phyloP scores from a whole-genome alignment of 352 stramenopile genomes.

The Globisporangium mamillatum region DNA sequence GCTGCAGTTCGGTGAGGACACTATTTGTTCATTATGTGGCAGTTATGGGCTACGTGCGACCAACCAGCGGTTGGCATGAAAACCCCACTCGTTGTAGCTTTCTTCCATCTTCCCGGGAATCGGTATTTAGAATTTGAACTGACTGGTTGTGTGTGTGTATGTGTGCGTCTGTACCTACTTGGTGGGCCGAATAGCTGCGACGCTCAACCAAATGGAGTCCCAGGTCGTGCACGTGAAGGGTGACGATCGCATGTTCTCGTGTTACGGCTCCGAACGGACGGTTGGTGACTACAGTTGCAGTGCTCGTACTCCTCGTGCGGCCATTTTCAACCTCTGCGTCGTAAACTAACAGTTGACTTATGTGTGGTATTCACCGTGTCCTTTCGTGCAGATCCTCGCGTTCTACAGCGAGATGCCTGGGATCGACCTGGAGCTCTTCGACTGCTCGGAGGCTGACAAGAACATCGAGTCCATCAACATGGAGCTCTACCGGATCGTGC shows the following conservation, averaged over 20 bases:
- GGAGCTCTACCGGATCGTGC: slow-evolving; percentile 72
- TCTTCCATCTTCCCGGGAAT: no score
- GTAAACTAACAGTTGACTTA: neutral
- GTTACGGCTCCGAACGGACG: slow-evolving; percentile 70
- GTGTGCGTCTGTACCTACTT: neutral
- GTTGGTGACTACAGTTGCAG: slow-evolving; percentile 25
- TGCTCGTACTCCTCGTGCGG: neutral
- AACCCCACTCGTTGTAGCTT: neutral
- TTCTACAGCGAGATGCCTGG: slow-evolving; percentile 85
- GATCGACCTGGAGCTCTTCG: slow-evolving; percentile 71
- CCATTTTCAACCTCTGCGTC: neutral
- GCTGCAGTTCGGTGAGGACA: slow-evolving; percentile 68
- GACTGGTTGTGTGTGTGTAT: neutral
- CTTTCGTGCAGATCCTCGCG: slow-evolving; percentile 56
- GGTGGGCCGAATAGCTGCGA: slow-evolving; percentile 38
- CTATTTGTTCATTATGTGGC: neutral
- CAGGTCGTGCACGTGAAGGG: slow-evolving; percentile 83
- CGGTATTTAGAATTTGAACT: neutral
- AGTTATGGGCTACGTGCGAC: neutral
- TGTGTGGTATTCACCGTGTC: slow-evolving; percentile 1
- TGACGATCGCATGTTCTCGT: slow-evolving; percentile 84
- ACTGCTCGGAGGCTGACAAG: slow-evolving; percentile 79
- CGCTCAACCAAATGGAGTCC: slow-evolving; percentile 78
- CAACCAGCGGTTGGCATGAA: neutral
- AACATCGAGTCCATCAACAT: slow-evolving; percentile 68